Evolutionary conservation across 1,284 basidiomycete species (phyloP).

Genomic region (Austroboletus novae-zelandiae): DNA sequence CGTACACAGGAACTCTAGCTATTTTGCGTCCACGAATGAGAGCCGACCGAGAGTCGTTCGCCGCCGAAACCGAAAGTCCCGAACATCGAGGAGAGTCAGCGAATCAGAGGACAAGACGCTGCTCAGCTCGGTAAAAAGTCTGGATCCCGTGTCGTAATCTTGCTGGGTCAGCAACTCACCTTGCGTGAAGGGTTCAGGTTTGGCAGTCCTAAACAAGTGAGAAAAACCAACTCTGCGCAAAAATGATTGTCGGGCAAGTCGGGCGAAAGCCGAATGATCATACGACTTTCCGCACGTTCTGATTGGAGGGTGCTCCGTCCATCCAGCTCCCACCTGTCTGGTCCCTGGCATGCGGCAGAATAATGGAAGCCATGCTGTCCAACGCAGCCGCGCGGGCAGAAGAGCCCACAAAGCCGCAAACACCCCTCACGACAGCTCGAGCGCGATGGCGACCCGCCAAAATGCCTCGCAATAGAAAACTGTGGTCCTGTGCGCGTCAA

Average conservation of each 20-base stretch:
- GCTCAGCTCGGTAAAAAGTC: too few species aligned
- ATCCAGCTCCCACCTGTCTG: background rate
- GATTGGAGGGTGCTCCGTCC: conserved; percentile 19
- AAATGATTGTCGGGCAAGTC: conserved; percentile 1
- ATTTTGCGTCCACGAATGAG: conserved; percentile 4
- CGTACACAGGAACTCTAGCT: background rate
- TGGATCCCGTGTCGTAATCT: too few species aligned
- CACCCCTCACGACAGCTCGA: background rate
- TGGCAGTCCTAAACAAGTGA: too few species aligned
- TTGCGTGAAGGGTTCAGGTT: too few species aligned
- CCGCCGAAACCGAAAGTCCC: background rate
- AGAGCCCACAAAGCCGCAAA: background rate
- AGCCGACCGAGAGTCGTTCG: background rate
- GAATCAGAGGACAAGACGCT: background rate
- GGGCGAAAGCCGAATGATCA: background rate
- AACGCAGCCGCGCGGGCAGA: conserved; percentile 2
- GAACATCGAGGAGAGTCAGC: background rate
- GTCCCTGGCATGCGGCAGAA: conserved; percentile 3
- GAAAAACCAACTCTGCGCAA: background rate
- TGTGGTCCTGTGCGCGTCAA: background rate
- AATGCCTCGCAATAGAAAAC: conserved; percentile 1
- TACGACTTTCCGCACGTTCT: background rate
- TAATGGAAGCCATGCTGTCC: conserved; percentile 11
- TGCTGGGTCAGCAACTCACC: background rate
- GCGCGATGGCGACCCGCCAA: conserved; percentile 3